These are phyloP conservation scores for Leishmania lainsoni DNA, from an alignment of 208 protist genomes.

Conservation along the genomic window DNA sequence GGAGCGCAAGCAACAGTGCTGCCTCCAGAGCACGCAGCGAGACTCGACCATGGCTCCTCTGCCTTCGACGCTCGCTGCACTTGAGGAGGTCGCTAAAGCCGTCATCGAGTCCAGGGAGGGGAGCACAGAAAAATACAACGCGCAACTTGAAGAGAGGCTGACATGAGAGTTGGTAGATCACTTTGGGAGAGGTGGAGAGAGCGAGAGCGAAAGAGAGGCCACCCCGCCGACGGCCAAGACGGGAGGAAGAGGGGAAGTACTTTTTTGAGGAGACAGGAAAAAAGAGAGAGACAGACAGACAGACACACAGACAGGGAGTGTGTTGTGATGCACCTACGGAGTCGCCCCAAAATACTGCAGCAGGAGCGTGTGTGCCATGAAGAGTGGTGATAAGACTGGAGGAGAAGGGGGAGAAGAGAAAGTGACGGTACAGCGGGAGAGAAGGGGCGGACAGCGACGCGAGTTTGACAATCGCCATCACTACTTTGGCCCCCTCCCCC, in stretches of 20 bases:
- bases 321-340: too few relatives aligned
- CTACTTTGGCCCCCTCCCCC: not conserved
- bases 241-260: too few relatives aligned
- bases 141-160: not conserved
- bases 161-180: not conserved
- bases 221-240: not conserved
- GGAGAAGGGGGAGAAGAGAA: not conserved
- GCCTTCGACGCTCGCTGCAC: not conserved
- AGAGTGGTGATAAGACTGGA: not conserved
- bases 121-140: not conserved
- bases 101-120: not conserved
- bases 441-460: not conserved
- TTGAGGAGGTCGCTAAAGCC: not conserved
- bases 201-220: not conserved
- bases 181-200: not conserved
- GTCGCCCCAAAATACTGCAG: too few relatives aligned
- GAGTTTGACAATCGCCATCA: not conserved
- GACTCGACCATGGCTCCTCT: not conserved
- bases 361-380: slow-evolving; percentile 1
- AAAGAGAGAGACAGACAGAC: too few relatives aligned
- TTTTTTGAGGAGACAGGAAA: too few relatives aligned
- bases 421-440: not conserved
- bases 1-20: not conserved
- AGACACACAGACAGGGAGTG: not conserved
- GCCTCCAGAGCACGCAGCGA: not conserved